Percentiles rank a stretch among this genome's conserved stretches.
Evolutionary conservation across 2,329 filamentous ascomycete genomes (phyloP).

Genomic region (Cytospora paraplurivora): DNA sequence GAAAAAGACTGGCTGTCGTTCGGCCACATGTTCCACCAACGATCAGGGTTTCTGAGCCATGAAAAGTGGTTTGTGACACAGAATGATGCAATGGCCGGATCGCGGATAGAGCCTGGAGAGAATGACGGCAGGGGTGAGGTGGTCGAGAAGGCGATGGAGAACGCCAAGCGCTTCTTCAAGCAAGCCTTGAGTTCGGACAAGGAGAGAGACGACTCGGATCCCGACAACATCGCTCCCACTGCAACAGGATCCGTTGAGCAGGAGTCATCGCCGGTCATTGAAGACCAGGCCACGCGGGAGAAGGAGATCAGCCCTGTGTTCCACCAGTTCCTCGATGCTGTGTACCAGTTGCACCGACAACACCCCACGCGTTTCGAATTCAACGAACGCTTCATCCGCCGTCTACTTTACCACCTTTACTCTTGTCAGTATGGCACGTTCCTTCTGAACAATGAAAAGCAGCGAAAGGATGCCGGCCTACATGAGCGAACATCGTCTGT

Average conservation of each 20-base stretch:
- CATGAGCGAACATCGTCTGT: conserved; percentile 78
- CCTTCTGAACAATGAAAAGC: conserved; percentile 91
- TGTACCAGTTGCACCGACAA: conserved; percentile 86
- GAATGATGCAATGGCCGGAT: conserved; percentile 72
- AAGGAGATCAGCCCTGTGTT: conserved; percentile 96
- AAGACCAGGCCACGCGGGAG: conserved; percentile 72
- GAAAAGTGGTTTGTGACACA: conserved; percentile 94
- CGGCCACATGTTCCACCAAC: conserved; percentile 94
- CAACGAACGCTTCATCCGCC: conserved; percentile 88
- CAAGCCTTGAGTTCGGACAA: conserved; percentile 67
- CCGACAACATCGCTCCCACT: conserved; percentile 47
- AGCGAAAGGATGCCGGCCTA: conserved; percentile 71
- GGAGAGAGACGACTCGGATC: conserved; percentile 63
- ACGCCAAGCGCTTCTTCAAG: conserved; percentile 88
- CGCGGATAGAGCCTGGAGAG: conserved; percentile 62
- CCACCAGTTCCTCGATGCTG: conserved; percentile 94
- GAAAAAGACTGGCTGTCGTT: conserved; percentile 99
- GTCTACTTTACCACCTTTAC: conserved; percentile 90
- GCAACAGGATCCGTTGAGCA: conserved; percentile 36
- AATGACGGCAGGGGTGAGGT: conserved; percentile 68
- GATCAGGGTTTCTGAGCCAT: conserved; percentile 83
- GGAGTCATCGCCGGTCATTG: conserved; percentile 40
- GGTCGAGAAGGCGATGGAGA: conserved; percentile 81
- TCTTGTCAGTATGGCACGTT: conserved; percentile 98
- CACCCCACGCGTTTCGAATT: conserved; percentile 90